These are phyloP conservation scores for Naganishia randhawae DNA, from an alignment of 768 basidiomycete species.

Conservation along the genomic window DNA sequence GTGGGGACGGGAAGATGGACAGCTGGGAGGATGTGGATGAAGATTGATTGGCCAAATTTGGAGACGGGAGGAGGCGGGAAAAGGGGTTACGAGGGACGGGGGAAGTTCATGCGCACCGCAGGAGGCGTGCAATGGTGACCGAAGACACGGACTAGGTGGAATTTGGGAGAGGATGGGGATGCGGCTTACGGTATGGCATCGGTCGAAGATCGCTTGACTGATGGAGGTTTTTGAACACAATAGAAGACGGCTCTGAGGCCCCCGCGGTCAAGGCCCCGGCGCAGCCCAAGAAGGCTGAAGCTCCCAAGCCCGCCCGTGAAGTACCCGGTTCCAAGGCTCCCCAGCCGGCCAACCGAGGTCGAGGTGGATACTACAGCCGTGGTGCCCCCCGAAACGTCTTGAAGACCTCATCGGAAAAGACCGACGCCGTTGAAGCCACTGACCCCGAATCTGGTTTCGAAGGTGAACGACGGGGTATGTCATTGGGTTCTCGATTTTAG, in stretches of 20 bases:
- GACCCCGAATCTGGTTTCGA: conserved; percentile 49
- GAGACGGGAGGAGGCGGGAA: background rate
- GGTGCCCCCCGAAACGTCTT: conserved; percentile 43
- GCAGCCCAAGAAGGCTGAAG: conserved; percentile 30
- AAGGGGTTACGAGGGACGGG: background rate
- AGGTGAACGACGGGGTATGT: conserved; percentile 47
- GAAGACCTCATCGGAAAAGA: conserved; percentile 35
- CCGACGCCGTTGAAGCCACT: conserved; percentile 25
- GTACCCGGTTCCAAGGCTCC: conserved; percentile 43
- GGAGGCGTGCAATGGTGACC: too few relatives aligned
- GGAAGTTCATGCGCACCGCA: too few relatives aligned
- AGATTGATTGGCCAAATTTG: too few relatives aligned
- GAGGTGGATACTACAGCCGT: conserved; percentile 41
- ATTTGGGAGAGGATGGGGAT: too few relatives aligned
- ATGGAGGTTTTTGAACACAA: background rate
- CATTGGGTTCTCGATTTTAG: background rate
- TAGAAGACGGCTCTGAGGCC: conserved; percentile 20
- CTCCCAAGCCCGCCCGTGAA: conserved; percentile 37
- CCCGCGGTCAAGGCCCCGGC: conserved; percentile 33
- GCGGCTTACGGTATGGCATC: too few relatives aligned
- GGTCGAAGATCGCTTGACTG: background rate
- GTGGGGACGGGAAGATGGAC: background rate
- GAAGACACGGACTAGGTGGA: too few relatives aligned
- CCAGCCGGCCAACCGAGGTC: conserved; percentile 32
- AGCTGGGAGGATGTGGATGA: background rate